phyloP scores from a whole-genome alignment of 192 early-diverging fungal genomes.

The Backusella morwellensis region DNA sequence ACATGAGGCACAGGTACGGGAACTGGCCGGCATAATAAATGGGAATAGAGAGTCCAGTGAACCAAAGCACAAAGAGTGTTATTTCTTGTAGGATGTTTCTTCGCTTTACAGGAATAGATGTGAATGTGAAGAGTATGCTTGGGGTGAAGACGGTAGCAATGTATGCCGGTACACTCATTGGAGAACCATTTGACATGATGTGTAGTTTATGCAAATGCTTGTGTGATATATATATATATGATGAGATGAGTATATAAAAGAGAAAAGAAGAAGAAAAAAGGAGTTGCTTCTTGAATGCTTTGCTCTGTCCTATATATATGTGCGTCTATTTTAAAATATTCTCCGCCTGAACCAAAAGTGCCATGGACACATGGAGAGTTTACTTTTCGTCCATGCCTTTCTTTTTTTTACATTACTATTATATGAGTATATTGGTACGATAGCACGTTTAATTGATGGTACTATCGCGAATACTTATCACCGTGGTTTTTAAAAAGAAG shows the following conservation, averaged over 20 bases:
- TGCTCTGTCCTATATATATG: background rate
- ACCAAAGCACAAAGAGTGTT: background rate
- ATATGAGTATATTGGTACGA: background rate
- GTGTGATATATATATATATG: background rate
- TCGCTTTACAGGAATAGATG: constrained; percentile 12
- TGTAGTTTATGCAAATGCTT: background rate
- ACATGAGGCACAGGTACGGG: background rate
- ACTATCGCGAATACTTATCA: too few species aligned
- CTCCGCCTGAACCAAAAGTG: background rate
- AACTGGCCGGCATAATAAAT: constrained; percentile 20
- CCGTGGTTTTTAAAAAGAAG: background rate
- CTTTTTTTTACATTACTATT: background rate
- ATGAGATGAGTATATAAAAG: background rate
- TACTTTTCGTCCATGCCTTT: background rate
- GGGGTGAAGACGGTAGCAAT: background rate
- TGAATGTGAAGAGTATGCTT: background rate
- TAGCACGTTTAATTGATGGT: too few species aligned
- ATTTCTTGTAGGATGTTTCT: background rate
- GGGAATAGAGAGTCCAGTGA: background rate
- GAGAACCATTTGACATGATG: background rate
- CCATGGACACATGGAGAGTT: background rate
- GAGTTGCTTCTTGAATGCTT: background rate
- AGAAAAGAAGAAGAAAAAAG: background rate
- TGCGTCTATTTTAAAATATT: background rate
- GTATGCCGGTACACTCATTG: constrained; percentile 12